Evolutionary conservation across 148 eudicot species (phyloP).

Genomic region (Amaranthus palmeri): DNA sequence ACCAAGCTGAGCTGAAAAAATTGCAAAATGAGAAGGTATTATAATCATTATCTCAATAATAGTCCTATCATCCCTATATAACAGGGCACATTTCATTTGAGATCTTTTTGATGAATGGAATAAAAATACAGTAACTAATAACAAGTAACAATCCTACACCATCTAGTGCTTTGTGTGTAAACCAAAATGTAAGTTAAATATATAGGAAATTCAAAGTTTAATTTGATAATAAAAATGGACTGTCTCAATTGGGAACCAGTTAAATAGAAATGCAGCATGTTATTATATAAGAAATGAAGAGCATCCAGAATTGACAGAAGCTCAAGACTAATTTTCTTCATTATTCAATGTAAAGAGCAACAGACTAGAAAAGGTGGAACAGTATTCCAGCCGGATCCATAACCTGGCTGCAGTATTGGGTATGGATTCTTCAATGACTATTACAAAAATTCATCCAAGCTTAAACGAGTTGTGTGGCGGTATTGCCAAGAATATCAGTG

Average conservation of each 20-base stretch:
- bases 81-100: neutral
- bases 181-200: neutral
- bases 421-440: conserved; percentile 77
- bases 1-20: conserved; percentile 76
- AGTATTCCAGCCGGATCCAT: conserved; percentile 49
- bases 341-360: conserved; percentile 45
- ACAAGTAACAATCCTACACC: too few species aligned
- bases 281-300: neutral
- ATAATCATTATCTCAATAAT: neutral
- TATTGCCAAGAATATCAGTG: conserved; percentile 81
- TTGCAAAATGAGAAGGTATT: conserved; percentile 83
- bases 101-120: neutral
- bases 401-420: conserved; percentile 63
- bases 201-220: neutral
- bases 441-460: conserved; percentile 95
- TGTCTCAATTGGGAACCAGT: too few species aligned
- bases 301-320: neutral
- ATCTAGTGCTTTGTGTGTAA: neutral
- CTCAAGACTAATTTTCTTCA: neutral
- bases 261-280: neutral
- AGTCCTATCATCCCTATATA: neutral
- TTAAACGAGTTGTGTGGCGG: conserved; percentile 64
- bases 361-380: conserved; percentile 75
- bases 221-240: too few species aligned
- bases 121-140: too few species aligned